phyloP scores from a whole-genome alignment of 176 grass and related monocot genomes.

The Zoysia pacifica region DNA sequence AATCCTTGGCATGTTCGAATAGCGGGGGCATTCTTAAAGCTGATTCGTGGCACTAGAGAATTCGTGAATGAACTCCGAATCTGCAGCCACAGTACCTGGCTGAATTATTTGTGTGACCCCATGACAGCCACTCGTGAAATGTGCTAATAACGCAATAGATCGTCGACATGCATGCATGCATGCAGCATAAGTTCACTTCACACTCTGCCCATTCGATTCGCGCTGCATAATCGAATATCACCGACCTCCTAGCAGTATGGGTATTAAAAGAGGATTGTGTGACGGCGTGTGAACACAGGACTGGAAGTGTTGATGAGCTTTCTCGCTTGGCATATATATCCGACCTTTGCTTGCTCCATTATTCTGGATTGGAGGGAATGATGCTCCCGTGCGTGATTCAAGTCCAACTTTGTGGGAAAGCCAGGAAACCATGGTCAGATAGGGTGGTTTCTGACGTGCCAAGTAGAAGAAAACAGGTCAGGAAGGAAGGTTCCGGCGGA shows the following conservation, averaged over 20 bases:
- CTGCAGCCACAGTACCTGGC: neutral
- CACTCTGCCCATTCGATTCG: neutral
- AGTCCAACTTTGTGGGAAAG: neutral
- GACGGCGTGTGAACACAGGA: conserved; percentile 7
- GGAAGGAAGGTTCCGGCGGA: neutral
- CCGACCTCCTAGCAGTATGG: no score
- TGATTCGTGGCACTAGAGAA: no score
- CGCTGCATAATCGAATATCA: neutral
- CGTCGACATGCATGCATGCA: no score
- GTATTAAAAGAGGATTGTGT: no score
- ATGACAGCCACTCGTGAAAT: conserved; percentile 3
- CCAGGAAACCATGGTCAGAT: neutral
- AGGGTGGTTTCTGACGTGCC: neutral
- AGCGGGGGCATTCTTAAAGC: no score
- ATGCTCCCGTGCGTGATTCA: neutral
- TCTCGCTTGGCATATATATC: neutral
- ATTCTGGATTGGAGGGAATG: neutral
- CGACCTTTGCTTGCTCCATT: neutral
- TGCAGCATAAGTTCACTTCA: conserved; percentile 31
- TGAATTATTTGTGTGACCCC: neutral
- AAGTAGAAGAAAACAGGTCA: neutral
- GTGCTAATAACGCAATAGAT: neutral
- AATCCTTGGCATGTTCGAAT: neutral
- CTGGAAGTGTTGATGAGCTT: neutral
- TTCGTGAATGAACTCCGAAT: no score